Conservation (phyloP, 225 moss, liverwort and hornwort genomes). For the Marchantia paleacea region DNA sequence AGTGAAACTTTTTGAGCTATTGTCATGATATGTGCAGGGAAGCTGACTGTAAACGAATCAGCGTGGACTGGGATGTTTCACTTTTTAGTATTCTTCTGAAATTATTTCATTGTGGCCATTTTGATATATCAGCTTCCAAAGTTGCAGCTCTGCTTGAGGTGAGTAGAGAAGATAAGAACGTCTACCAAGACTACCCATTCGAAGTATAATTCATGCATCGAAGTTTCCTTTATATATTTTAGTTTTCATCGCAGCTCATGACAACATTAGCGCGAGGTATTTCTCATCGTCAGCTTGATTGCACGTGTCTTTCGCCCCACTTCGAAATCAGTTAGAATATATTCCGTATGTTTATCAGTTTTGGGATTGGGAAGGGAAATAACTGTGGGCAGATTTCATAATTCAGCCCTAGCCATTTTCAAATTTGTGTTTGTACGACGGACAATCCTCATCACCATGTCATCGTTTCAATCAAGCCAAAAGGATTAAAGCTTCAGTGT, state of each 20-base stretch:
- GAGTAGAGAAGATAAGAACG: background rate
- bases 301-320: no score
- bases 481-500: background rate
- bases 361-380: background rate
- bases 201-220: no score
- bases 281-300: no score
- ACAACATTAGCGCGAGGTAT: no score
- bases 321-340: background rate
- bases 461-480: background rate
- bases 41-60: conserved; percentile 28
- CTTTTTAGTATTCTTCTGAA: conserved; percentile 38
- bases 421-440: no score
- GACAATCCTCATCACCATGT: no score
- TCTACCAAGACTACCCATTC: background rate
- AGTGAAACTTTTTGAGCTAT: background rate
- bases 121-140: conserved; percentile 34
- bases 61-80: conserved; percentile 34
- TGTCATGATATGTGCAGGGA: conserved; percentile 33
- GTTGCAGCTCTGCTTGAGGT: conserved; percentile 55
- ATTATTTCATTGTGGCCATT: conserved; percentile 43
- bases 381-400: background rate
- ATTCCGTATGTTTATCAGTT: background rate
- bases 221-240: no score
- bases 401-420: no score
- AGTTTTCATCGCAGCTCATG: no score